phyloP scores from a whole-genome alignment of 192 early-diverging fungal genomes.

The Oehlia diaphana region DNA sequence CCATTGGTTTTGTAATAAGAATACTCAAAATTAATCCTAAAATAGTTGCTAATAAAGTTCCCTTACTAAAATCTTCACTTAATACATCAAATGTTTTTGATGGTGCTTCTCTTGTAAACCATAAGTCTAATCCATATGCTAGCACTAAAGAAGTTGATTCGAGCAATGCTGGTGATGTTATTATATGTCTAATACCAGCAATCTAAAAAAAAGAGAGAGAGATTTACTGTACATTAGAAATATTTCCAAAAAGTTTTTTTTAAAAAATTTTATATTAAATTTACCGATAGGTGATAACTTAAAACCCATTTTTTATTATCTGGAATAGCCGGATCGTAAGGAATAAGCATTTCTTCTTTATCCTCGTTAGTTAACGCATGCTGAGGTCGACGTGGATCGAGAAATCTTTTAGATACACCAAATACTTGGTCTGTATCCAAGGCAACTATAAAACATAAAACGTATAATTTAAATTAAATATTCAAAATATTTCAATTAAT shows the following conservation, averaged over 20 bases:
- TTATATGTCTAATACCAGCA: conserved; percentile 65
- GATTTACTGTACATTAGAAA: too few relatives aligned
- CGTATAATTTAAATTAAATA: not conserved
- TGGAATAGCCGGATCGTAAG: conserved; percentile 70
- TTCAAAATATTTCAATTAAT: too few relatives aligned
- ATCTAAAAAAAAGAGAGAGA: conserved; percentile 42
- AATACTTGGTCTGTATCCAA: conserved; percentile 55
- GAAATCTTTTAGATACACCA: conserved; percentile 67
- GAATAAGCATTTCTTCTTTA: conserved; percentile 84
- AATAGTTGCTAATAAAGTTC: conserved; percentile 79
- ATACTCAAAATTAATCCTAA: conserved; percentile 74
- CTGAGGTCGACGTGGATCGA: conserved; percentile 84
- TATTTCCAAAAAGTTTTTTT: too few relatives aligned
- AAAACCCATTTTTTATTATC: conserved; percentile 78
- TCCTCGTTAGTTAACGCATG: conserved; percentile 70
- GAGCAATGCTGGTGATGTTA: conserved; percentile 73
- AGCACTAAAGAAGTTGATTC: conserved; percentile 94
- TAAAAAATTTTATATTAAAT: too few relatives aligned
- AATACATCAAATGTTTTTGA: conserved; percentile 92
- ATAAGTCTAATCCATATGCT: conserved; percentile 89
- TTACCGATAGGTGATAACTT: conserved; percentile 67
- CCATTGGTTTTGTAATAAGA: conserved; percentile 72
- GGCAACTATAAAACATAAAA: conserved; percentile 47
- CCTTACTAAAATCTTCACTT: conserved; percentile 90
- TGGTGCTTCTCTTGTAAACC: conserved; percentile 80